A percentile compares a stretch with the other conserved stretches of the same genome.
Evolutionary conservation across 1,139 yeast genomes (phyloP).

Genomic region (Martiniozyma asiatica): DNA sequence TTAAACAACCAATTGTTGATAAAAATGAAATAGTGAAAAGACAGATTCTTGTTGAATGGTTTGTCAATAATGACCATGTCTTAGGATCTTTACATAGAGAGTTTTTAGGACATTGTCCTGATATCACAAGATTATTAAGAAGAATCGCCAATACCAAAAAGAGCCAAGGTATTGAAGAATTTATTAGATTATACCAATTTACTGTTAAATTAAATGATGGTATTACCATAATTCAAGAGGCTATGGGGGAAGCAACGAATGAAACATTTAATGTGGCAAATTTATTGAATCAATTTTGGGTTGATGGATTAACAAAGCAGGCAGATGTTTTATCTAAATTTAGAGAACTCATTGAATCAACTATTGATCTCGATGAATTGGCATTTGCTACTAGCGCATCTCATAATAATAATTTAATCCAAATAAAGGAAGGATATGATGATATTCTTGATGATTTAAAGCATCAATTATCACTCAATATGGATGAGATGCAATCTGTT

Average conservation of each 20-base stretch:
- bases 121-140: constrained; percentile 56
- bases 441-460: constrained; percentile 56
- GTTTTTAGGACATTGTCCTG: constrained; percentile 67
- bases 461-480: constrained; percentile 41
- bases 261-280: constrained; percentile 16
- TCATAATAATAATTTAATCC: constrained; percentile 45
- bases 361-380: constrained; percentile 75
- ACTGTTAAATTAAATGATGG: constrained; percentile 61
- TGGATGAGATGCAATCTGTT: constrained; percentile 41
- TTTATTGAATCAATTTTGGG: constrained; percentile 43
- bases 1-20: constrained; percentile 83
- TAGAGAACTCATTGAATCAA: constrained; percentile 82
- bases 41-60: constrained; percentile 58
- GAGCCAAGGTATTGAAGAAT: constrained; percentile 52
- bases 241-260: constrained; percentile 7
- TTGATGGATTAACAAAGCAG: constrained; percentile 39
- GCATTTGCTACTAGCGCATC: constrained; percentile 32
- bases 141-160: constrained; percentile 26
- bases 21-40: constrained; percentile 47
- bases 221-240: constrained; percentile 30
- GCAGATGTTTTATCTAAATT: constrained; percentile 47
- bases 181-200: constrained; percentile 79
- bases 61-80: constrained; percentile 58
- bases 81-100: constrained; percentile 59
- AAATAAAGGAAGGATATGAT: constrained; percentile 84